A percentile compares a stretch with the other conserved stretches of the same genome.
Conservation (phyloP, 1,284 basidiomycete species). For the Albatrellus sp. region DNA sequence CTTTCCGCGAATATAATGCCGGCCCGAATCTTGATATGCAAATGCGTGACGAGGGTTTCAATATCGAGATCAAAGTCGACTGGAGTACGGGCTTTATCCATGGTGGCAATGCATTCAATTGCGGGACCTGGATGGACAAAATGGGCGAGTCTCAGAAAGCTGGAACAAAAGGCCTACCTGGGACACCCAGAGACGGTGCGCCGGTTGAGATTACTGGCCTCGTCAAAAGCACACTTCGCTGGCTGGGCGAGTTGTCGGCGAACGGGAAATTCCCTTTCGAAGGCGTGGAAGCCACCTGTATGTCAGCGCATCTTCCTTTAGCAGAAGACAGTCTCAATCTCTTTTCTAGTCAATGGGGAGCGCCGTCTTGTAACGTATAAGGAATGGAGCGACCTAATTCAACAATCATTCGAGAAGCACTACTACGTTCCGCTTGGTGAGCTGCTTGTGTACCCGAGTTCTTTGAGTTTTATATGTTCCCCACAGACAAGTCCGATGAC, state of each 20-base stretch:
- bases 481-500: constrained; percentile 38
- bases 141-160: constrained; percentile 89
- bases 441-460: constrained; percentile 11
- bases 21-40: constrained; percentile 92
- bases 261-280: constrained; percentile 79
- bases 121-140: constrained; percentile 96
- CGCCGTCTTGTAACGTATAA: constrained; percentile 73
- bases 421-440: constrained; percentile 83
- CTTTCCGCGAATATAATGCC: constrained; percentile 93
- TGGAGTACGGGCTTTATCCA: constrained; percentile 88
- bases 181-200: constrained; percentile 90
- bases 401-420: constrained; percentile 78
- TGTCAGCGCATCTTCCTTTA: constrained; percentile 18
- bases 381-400: constrained; percentile 82
- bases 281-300: constrained; percentile 74
- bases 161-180: constrained; percentile 88
- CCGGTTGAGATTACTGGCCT: constrained; percentile 93
- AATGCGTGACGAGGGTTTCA: constrained; percentile 89
- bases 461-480: background rate
- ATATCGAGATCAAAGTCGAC: constrained; percentile 88
- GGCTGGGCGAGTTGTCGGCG: constrained; percentile 63
- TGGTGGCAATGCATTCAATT: constrained; percentile 80
- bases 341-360: constrained; percentile 53
- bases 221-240: constrained; percentile 84
- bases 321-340: background rate